phyloP scores from a whole-genome alignment of 2,329 filamentous ascomycete genomes.

The Ascochyta pisi region DNA sequence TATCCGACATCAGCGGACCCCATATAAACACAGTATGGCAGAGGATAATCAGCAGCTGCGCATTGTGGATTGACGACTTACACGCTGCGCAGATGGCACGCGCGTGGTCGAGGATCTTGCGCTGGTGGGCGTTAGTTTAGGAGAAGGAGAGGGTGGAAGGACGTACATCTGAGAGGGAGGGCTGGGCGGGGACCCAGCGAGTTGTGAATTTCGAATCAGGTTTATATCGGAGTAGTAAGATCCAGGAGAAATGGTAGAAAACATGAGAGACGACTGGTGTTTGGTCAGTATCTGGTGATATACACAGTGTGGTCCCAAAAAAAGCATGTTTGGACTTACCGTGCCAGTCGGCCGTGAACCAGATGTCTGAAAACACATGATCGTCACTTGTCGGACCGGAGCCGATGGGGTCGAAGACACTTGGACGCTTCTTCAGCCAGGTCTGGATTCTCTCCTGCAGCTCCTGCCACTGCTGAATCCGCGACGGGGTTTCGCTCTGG shows the following conservation, averaged over 20 bases:
- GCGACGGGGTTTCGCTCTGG: constrained; percentile 3
- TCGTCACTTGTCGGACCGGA: constrained; percentile 12
- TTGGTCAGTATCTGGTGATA: neutral
- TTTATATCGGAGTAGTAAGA: constrained; percentile 39
- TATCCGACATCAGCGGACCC: constrained; percentile 29
- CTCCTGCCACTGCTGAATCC: constrained; percentile 25
- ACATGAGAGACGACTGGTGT: constrained; percentile 29
- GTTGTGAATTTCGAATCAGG: constrained; percentile 35
- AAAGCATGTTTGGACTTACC: constrained; percentile 19
- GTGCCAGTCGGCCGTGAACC: constrained; percentile 35
- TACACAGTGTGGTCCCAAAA: too few relatives aligned
- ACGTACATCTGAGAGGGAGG: constrained; percentile 3
- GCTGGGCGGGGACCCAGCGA: constrained; percentile 17
- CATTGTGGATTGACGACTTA: constrained; percentile 31
- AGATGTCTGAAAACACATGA: constrained; percentile 19
- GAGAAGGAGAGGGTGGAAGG: too few relatives aligned
- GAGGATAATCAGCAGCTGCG: constrained; percentile 30
- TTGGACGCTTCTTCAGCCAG: constrained; percentile 31
- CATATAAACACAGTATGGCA: constrained; percentile 38
- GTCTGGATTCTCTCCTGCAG: constrained; percentile 30
- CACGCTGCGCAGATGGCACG: constrained; percentile 34
- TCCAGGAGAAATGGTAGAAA: constrained; percentile 38
- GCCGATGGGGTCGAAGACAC: constrained; percentile 37
- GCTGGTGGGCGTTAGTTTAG: constrained; percentile 8
- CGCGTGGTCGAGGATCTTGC: constrained; percentile 31